Conservation (phyloP, 257 asterid species). For the Solanum acaule region DNA sequence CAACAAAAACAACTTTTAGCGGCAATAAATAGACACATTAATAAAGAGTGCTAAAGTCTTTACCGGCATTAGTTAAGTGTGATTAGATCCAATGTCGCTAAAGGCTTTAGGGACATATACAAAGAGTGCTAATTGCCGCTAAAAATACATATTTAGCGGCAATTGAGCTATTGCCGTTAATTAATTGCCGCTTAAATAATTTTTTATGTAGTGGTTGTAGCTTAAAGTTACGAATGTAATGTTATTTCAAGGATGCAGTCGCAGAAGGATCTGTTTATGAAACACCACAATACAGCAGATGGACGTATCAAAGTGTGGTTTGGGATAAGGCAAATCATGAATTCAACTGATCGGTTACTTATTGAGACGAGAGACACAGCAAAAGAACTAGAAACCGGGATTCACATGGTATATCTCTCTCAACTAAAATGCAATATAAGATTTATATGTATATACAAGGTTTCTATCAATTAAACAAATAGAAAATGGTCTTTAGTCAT, state of each 20-base stretch:
- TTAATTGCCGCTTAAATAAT: too few relatives aligned
- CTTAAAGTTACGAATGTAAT: background rate
- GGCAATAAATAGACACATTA: too few relatives aligned
- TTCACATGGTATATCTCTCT: constrained; percentile 53
- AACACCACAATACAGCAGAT: constrained; percentile 57
- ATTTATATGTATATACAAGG: background rate
- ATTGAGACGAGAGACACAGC: constrained; percentile 59
- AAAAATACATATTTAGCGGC: too few relatives aligned
- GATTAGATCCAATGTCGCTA: too few relatives aligned
- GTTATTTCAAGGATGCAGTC: constrained; percentile 30
- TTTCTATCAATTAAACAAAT: background rate
- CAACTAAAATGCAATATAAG: background rate
- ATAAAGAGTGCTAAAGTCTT: too few relatives aligned
- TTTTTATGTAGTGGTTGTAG: background rate
- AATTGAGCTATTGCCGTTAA: too few relatives aligned
- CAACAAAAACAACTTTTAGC: too few relatives aligned
- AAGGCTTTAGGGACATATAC: too few relatives aligned
- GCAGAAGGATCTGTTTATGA: constrained; percentile 50
- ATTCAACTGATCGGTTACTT: constrained; percentile 55
- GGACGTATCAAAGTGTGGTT: constrained; percentile 80
- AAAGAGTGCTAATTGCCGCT: too few relatives aligned
- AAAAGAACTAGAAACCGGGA: constrained; percentile 60
- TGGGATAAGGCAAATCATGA: constrained; percentile 78
- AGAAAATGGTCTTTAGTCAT: background rate
- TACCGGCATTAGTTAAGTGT: too few relatives aligned